Percentiles rank a stretch among this genome's conserved stretches.
phyloP scores from a whole-genome alignment of 2,329 filamentous ascomycete species.

The Phaeosphaeria sp. region DNA sequence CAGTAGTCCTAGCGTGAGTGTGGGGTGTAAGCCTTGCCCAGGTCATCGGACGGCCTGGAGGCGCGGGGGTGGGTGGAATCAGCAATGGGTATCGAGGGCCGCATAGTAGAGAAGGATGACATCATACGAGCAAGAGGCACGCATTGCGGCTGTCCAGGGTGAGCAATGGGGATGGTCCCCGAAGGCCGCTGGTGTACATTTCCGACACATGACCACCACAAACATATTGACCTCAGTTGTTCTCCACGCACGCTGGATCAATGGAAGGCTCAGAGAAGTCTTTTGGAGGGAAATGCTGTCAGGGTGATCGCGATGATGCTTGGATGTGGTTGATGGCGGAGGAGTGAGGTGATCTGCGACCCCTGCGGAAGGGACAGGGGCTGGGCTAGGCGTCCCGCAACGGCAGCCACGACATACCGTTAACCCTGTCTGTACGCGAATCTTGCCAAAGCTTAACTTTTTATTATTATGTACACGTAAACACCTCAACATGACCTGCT shows the following conservation, averaged over 20 bases:
- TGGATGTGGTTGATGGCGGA: no score
- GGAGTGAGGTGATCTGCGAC: background rate
- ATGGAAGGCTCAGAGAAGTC: no score
- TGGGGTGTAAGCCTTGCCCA: background rate
- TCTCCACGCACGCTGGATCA: no score
- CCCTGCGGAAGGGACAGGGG: background rate
- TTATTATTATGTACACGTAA: background rate
- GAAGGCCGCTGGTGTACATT: background rate
- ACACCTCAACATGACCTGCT: slow-evolving; percentile 6
- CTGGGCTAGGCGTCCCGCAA: background rate
- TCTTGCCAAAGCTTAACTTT: background rate
- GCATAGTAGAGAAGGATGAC: background rate
- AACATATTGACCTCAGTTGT: no score
- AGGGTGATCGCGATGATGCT: no score
- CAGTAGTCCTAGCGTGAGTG: background rate
- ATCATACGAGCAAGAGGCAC: background rate
- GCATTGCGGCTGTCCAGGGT: background rate
- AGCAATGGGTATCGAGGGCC: background rate
- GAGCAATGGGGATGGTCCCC: background rate
- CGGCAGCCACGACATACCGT: background rate
- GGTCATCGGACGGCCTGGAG: background rate
- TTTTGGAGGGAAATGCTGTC: no score
- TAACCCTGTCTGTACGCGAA: background rate
- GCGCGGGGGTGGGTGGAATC: no score
- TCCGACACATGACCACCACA: background rate